These are phyloP conservation scores for Emmonsia crescens DNA, from an alignment of 2,329 filamentous ascomycete species.

Conservation along the genomic window DNA sequence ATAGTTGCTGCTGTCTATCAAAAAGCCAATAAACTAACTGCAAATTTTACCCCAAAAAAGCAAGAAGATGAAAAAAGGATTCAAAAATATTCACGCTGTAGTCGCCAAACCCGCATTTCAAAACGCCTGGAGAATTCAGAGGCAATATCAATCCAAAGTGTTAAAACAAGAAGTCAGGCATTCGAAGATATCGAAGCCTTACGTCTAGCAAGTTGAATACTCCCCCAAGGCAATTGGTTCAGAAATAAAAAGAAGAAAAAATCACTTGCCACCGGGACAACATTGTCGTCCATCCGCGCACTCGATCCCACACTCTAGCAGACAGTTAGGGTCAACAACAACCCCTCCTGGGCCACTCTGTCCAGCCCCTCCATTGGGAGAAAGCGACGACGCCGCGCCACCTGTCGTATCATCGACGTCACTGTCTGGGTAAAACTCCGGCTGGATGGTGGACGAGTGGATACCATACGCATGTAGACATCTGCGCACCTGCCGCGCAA, in stretches of 20 bases:
- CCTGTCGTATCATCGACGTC: slow-evolving; percentile 23
- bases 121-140: neutral
- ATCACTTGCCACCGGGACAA: slow-evolving; percentile 17
- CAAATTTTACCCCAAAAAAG: neutral
- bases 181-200: neutral
- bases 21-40: neutral
- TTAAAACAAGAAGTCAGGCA: neutral
- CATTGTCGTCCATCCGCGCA: slow-evolving; percentile 34
- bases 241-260: too few species aligned
- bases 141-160: neutral
- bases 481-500: slow-evolving; percentile 69
- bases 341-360: slow-evolving; percentile 23
- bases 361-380: neutral
- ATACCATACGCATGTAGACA: slow-evolving; percentile 95
- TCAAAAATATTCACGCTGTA: neutral
- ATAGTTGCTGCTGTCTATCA: neutral
- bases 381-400: neutral
- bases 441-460: slow-evolving; percentile 94
- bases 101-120: neutral
- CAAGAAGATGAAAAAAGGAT: neutral
- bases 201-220: too few species aligned
- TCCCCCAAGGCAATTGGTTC: too few species aligned
- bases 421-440: slow-evolving; percentile 53
- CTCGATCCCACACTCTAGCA: slow-evolving; percentile 39
- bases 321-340: slow-evolving; percentile 31